Conservation (phyloP, 1,284 basidiomycete species). For the Gomphus sp. region DNA sequence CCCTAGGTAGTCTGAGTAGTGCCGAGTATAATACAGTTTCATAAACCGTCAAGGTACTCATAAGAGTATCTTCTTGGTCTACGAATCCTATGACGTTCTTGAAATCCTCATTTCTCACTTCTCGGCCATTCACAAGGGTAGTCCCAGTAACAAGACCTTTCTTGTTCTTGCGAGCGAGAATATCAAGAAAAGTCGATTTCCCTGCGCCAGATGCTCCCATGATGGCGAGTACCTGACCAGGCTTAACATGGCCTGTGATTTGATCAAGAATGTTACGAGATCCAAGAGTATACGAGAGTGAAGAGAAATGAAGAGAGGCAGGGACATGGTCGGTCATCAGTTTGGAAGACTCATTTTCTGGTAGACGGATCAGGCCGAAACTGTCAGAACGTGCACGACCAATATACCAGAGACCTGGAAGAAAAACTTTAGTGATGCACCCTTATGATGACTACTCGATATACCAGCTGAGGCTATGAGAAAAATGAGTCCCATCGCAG, state of each 20-base stretch:
- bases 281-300: slow-evolving; percentile 73
- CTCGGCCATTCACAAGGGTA: slow-evolving; percentile 81
- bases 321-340: slow-evolving; percentile 93
- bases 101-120: slow-evolving; percentile 70
- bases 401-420: slow-evolving; percentile 83
- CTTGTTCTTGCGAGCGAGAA: slow-evolving; percentile 86
- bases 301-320: slow-evolving; percentile 81
- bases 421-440: not conserved
- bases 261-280: slow-evolving; percentile 65
- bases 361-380: slow-evolving; percentile 71
- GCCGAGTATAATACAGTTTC: slow-evolving; percentile 96
- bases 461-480: slow-evolving; percentile 47
- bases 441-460: slow-evolving; percentile 7
- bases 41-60: slow-evolving; percentile 95
- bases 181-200: slow-evolving; percentile 94
- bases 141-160: slow-evolving; percentile 68
- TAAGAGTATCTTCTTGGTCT: slow-evolving; percentile 96
- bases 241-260: slow-evolving; percentile 75
- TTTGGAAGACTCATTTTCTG: slow-evolving; percentile 72
- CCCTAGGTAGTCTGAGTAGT: slow-evolving; percentile 78
- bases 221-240: slow-evolving; percentile 88
- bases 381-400: slow-evolving; percentile 58
- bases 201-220: slow-evolving; percentile 97
- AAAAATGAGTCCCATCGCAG: slow-evolving; percentile 54
- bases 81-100: slow-evolving; percentile 88